Evolutionary conservation across 345 rosid species (phyloP).

Genomic region (Cardamine occulta): DNA sequence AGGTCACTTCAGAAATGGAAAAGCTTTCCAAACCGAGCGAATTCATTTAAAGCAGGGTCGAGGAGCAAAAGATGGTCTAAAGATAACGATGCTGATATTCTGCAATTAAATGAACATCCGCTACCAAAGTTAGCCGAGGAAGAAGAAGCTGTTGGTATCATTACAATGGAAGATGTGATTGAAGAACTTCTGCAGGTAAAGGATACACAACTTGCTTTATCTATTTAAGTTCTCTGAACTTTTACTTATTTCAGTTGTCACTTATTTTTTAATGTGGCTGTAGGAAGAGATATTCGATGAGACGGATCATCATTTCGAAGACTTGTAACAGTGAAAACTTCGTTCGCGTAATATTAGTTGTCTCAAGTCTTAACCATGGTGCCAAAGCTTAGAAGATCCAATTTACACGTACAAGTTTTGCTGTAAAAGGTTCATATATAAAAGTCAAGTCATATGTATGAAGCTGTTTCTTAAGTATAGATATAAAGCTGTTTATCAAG

Average conservation of each 20-base stretch:
- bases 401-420: neutral
- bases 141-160: slow-evolving; percentile 82
- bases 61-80: slow-evolving; percentile 77
- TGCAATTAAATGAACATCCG: slow-evolving; percentile 55
- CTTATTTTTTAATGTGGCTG: neutral
- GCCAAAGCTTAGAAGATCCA: slow-evolving; percentile 1
- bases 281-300: slow-evolving; percentile 96
- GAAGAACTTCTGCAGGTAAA: slow-evolving; percentile 94
- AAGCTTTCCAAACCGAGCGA: slow-evolving; percentile 60
- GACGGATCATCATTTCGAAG: slow-evolving; percentile 79
- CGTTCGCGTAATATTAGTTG: neutral
- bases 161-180: slow-evolving; percentile 96
- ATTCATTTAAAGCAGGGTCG: slow-evolving; percentile 48
- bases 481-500: too few relatives aligned
- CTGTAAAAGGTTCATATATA: neutral
- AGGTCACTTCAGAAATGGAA: slow-evolving; percentile 72
- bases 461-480: neutral
- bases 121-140: slow-evolving; percentile 70
- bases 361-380: too few relatives aligned
- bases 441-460: neutral
- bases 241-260: neutral
- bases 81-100: slow-evolving; percentile 62
- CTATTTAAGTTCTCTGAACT: neutral
- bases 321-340: slow-evolving; percentile 44
- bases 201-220: neutral